Base-by-base conservation (phyloP, 1,284 basidiomycete genomes). In the Ceratobasidium sp. region DNA sequence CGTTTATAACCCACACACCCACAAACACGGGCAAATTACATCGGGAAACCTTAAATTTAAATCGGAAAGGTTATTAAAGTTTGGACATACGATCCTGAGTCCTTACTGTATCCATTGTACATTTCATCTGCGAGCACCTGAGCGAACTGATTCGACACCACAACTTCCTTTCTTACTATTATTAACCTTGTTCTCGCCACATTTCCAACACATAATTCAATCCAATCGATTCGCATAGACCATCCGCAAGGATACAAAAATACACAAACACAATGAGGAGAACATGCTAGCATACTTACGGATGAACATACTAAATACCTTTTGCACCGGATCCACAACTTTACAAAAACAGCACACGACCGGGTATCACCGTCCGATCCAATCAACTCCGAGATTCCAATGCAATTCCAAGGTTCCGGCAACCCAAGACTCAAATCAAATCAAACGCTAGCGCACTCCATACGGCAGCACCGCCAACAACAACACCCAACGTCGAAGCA, bases 391-490 rank as follows among this genome's bases (percentile, higher is more conserved):
- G 16, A 46, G 1, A n/a, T n/a, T n/a, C n/a, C n/a, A n/a, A n/a
- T n/a, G n/a, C n/a, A n/a, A 46, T n/a, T 19, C 14, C 43, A 24
- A 54, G 29, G 11, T n/a, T 27, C 51, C n/a, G n/a, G n/a, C n/a
- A n/a, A n/a, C n/a, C n/a, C n/a, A n/a, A n/a, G 8, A 34, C 34
- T 54, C 29, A 54, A n/a, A 54, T 54, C 22, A 27, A 54, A n/a
- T 31, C 24, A 27, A 54, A 54, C 22, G 51, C 51, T 9, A 54
- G 51, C 1, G 51, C 51, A n/a, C 51, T 27, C 51, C 51, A 54
- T n/a, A 54, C 22, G 29, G 51, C 51, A 24, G 51, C 51, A 31
- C 51, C 51, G 22, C 51, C 51, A 27, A n/a, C 51, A n/a, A 54
- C 29, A 31, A 54, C 51, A 1, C 51, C 51, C 7, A 54, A 13